Base-by-base conservation (phyloP, 2,329 filamentous ascomycete species). In the Saccharata proteae region DNA sequence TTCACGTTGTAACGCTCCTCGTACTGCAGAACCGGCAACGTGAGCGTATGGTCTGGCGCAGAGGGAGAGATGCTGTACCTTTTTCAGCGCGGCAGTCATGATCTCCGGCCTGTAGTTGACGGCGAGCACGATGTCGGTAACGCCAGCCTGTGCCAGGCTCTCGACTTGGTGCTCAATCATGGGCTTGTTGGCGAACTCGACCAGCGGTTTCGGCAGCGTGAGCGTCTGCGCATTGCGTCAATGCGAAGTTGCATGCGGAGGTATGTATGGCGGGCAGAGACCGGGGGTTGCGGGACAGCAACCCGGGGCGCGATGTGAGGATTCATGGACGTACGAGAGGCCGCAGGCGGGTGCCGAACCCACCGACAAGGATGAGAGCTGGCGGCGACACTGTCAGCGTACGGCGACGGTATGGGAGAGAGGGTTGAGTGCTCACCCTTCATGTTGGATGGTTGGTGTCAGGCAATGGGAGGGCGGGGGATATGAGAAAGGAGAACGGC, bases 131-230 rank as follows among this genome's bases (percentile, higher is more conserved):
- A 98, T 93, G 65, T 96, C 86, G 40, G 84, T 96, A 43, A 96
- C 90, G 57, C 88, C 88, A 37, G 85, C 88, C 38, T 77, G 80
- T 46, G 90, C 88, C 45, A 98, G 73, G 44, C 84, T 85, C 65
- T 94, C 85, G 49, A 98, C 83, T 65, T 98, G 88, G 64, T 96
- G 88, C 52, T 92, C 72, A 60, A 98, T 96, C 88, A 98, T 98
- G 57, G 86, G 90, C 65, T 90, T 88, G 73, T 98, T 98, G 55
- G 76, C 85, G 54, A 98, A 98, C 65, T 98, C 88, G 52, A 98
- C 90, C 46, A 98, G 73, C 43, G 90, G 88, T 64, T 96, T 98
- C 40, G 88, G 88, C 45, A 94, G 81, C 30, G 90, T 94, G 54
- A 98, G 76, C 48, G 88, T 98, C 84, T 93, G 40, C 41, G 43